Evolutionary conservation across 768 basidiomycete genomes (phyloP), one percentile per base, ranked within the genome.

Genomic region (Psilocybe sp.): DNA sequence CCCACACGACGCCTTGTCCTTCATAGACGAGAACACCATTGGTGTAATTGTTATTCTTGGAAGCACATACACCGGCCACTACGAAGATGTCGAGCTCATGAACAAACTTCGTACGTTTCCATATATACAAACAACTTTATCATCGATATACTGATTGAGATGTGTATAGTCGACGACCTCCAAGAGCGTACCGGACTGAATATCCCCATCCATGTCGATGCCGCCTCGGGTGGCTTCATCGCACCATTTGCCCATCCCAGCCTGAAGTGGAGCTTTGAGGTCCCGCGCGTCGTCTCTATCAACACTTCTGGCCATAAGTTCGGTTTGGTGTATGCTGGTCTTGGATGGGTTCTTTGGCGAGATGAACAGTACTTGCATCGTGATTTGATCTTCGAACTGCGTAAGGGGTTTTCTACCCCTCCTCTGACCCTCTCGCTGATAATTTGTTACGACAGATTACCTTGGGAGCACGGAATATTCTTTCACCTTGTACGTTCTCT

Each of bases 11-110:
- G 82, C 82, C 2, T 67, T 84, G 23, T 68, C 78, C 50, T 78
- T 66, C 52, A 79, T 84, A 40, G 84, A 87, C 62, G 84, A 87
- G 64, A 86, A 86, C 64, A 83, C 80, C 4, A 87, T 86, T 55
- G 81, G 83, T 32, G 75, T 86, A 28, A 83, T 84, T 57, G 79
- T 78, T 45, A 79, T 79, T 51, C 53, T 78, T 6, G 76, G 73
- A 33, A 73, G 72, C 53, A 75, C 71, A 3, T 85, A 85, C 57
- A 85, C 84, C 3, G 85, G 85, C 2, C 76, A 79, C 45, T 86
- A 81, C 60, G 85, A 85, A 63, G 63, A 78, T 50, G 82, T 85
- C 23, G 56, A 74, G 52, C 72, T 75, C 46, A 81, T 86, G 78
- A 73, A 71, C 52, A 67, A 75, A 38, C 64, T 80, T 12, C 52